Evolutionary conservation across 129 eudicot genomes (phyloP), one percentile per base, ranked within the genome.

Genomic region (Flaveria bidentis): DNA sequence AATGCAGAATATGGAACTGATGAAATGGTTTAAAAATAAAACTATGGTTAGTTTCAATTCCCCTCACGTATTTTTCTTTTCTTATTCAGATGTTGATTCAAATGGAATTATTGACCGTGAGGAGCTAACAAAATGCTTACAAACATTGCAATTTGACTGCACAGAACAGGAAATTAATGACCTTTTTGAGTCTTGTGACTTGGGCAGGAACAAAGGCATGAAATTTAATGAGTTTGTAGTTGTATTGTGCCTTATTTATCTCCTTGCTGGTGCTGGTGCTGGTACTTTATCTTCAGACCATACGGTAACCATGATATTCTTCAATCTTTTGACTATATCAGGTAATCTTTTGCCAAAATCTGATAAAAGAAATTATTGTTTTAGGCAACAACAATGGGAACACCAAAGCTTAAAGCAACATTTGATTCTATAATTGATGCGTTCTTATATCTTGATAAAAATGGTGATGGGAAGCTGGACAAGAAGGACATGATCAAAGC

Each of bases 371-470:
- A 17, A 41, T 75, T 36, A 4, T 71, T 28, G 41, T 82, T 68
- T 61, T 86, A 87, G 92, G 76, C 74, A 52, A 70, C 82, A 53
- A 68, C 75, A 67, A 70, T 87, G 80, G 83, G 80, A 66, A 83
- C 85, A 11, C 74, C 77, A 5, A 73, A 73, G 81, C 82, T 90
- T 42, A 85, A 87, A 79, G 79, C 82, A 9, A 87, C 87, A 50
- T 90, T 90, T 62, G 89, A 87, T 52, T 72, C 82, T 12, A 85
- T 90, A 20, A 78, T 87, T 53, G 88, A 90, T 75, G 92, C 87
- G n/a, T 90, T 90, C 74, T 49, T 85, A 78, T 87, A 73, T 82
- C 87, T 90, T 71, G 96, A 90, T 71, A 90, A 87, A 79, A 90
- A 90, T 70, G 90, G 92, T 45, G 88, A 87, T 61, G 96, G 96